Conservation (phyloP, 345 rosid species). For the Salix udensis region DNA sequence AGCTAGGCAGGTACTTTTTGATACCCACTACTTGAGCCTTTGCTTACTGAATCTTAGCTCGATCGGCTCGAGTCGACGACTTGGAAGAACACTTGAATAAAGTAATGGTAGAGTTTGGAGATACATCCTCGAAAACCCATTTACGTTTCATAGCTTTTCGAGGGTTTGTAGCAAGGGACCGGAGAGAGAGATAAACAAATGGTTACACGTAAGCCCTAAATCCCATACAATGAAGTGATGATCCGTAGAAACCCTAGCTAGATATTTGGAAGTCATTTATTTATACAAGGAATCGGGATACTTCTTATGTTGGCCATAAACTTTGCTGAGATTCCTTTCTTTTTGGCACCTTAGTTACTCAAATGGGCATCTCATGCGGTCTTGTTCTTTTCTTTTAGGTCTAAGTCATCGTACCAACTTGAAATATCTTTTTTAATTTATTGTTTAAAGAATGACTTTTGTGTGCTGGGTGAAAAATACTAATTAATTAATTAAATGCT, state of each 20-base stretch:
- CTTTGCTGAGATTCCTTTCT: constrained; percentile 4
- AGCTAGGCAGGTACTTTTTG: neutral
- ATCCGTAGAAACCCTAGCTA: constrained; percentile 1
- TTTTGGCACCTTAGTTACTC: neutral
- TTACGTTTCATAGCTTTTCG: neutral
- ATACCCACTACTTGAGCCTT: neutral
- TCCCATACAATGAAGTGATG: neutral
- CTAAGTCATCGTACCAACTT: neutral
- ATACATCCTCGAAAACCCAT: neutral
- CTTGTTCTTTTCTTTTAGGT: neutral
- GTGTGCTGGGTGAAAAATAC: neutral
- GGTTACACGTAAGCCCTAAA: neutral
- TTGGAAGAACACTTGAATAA: neutral
- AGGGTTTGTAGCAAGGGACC: neutral
- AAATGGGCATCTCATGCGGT: neutral
- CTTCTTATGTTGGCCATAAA: neutral
- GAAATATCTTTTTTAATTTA: neutral
- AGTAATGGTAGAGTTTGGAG: neutral
- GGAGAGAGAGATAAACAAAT: neutral
- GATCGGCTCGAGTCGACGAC: no score
- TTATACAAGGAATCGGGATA: neutral
- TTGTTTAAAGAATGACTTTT: neutral
- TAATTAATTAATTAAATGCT: no score
- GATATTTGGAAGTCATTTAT: constrained; percentile 8
- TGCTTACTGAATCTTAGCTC: neutral